Conservation (phyloP, 2,329 filamentous ascomycete species). For the Cylindrodendrum hubeiense region DNA sequence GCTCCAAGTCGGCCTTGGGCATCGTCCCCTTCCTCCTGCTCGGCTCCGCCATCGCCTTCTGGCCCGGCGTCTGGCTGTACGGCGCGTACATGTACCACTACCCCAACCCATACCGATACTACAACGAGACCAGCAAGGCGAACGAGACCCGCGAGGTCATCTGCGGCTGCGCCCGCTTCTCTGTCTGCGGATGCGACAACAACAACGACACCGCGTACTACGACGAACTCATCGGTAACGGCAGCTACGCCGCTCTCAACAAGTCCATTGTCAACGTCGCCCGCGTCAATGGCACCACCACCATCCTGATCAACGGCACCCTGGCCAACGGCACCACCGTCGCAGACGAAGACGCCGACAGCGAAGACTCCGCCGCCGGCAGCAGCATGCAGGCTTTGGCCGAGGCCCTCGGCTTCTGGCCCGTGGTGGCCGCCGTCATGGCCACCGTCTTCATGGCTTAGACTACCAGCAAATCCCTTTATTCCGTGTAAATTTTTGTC, state of each 20-base stretch:
- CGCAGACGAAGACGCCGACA: constrained; percentile 49
- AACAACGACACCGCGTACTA: constrained; percentile 71
- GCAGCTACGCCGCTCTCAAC: constrained; percentile 70
- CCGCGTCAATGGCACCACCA: constrained; percentile 69
- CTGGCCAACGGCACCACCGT: constrained; percentile 78
- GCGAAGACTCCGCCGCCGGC: constrained; percentile 47
- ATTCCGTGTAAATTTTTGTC: constrained; percentile 5
- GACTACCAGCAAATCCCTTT: constrained; percentile 15
- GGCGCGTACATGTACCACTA: constrained; percentile 71
- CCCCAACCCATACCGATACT: constrained; percentile 57
- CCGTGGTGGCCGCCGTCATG: constrained; percentile 57
- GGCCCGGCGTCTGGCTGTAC: constrained; percentile 75
- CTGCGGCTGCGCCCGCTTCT: constrained; percentile 64
- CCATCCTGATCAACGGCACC: constrained; percentile 81
- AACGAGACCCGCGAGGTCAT: constrained; percentile 52
- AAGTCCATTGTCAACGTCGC: constrained; percentile 72
- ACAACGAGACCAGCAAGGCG: constrained; percentile 61
- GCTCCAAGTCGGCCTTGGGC: constrained; percentile 64
- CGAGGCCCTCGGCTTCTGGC: constrained; percentile 63
- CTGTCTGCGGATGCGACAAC: constrained; percentile 76
- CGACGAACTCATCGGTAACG: constrained; percentile 73
- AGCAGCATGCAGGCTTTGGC: constrained; percentile 46
- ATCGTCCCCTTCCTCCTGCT: constrained; percentile 65
- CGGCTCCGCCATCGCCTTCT: constrained; percentile 65
- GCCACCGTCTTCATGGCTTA: constrained; percentile 59